These are phyloP conservation scores for Debaryomycetaceae sp. DNA, from an alignment of 1,139 yeast species.

Conservation along the genomic window DNA sequence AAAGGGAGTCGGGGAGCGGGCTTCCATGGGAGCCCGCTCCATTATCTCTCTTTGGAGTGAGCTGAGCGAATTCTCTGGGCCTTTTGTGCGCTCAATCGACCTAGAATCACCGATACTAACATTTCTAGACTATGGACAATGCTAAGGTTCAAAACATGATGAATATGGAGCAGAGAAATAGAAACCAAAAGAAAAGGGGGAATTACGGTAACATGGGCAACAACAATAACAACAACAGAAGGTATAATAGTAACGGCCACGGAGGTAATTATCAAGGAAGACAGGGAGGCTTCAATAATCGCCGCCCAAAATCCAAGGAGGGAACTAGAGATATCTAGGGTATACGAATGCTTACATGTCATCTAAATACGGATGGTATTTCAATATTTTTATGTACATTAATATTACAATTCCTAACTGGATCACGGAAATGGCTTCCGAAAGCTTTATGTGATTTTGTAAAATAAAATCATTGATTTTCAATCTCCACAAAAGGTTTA, in stretches of 20 bases:
- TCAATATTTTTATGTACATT: conserved; percentile 6
- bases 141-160: conserved; percentile 66
- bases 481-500: background rate
- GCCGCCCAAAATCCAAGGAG: conserved; percentile 6
- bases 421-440: background rate
- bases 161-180: conserved; percentile 51
- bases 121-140: conserved; percentile 63
- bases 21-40: background rate
- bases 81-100: background rate
- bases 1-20: background rate
- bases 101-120: conserved; percentile 9
- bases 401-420: conserved; percentile 3
- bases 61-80: background rate
- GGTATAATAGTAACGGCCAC: conserved; percentile 7
- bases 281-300: conserved; percentile 7
- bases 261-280: conserved; percentile 3
- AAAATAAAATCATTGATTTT: background rate
- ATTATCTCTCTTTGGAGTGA: too few relatives aligned
- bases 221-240: conserved; percentile 9
- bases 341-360: conserved; percentile 1
- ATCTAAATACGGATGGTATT: background rate
- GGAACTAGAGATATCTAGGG: background rate
- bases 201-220: conserved; percentile 18
- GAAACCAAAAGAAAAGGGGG: conserved; percentile 42
- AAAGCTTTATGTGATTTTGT: background rate